Percentiles rank a stretch among this genome's conserved stretches.
phyloP scores from a whole-genome alignment of 352 stramenopile genomes.

The Thalassiosira exigua region DNA sequence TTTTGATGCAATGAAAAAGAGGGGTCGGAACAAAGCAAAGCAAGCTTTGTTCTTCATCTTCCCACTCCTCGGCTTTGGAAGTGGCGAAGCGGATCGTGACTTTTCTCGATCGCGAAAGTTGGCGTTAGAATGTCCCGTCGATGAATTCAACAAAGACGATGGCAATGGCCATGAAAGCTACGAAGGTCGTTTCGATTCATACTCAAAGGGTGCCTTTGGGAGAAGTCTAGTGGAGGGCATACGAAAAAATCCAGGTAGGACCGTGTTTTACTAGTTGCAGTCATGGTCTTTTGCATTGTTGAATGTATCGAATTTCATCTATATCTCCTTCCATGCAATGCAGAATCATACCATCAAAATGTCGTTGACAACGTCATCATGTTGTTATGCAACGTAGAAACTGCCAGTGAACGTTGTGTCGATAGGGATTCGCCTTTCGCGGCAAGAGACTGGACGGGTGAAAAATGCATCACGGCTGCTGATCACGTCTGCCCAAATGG shows the following conservation, averaged over 20 bases:
- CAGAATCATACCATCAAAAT: conserved; percentile 58
- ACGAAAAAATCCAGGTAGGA: conserved; percentile 35
- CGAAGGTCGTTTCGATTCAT: conserved; percentile 47
- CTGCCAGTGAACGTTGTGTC: conserved; percentile 44
- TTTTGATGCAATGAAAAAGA: not conserved
- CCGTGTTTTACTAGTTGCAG: too few relatives aligned
- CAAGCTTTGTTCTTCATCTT: conserved; percentile 19
- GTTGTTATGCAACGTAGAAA: conserved; percentile 52
- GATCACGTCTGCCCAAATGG: conserved; percentile 41
- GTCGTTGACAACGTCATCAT: conserved; percentile 53
- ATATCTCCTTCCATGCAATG: too few relatives aligned
- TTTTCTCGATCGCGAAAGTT: conserved; percentile 18
- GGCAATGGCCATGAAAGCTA: conserved; percentile 20
- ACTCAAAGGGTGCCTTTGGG: conserved; percentile 25
- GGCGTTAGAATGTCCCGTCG: conserved; percentile 28
- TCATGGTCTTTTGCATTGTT: too few relatives aligned
- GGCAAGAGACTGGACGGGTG: conserved; percentile 48
- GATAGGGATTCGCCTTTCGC: conserved; percentile 37
- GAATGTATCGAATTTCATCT: too few relatives aligned
- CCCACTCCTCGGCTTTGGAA: conserved; percentile 28
- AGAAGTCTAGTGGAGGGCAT: conserved; percentile 34
- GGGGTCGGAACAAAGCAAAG: not conserved
- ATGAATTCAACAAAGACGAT: conserved; percentile 38
- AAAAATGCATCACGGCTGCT: conserved; percentile 46
- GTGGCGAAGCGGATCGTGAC: conserved; percentile 4